These are phyloP conservation scores for Benincasa hispida DNA, from an alignment of 306 rosid genomes.

Conservation along the genomic window DNA sequence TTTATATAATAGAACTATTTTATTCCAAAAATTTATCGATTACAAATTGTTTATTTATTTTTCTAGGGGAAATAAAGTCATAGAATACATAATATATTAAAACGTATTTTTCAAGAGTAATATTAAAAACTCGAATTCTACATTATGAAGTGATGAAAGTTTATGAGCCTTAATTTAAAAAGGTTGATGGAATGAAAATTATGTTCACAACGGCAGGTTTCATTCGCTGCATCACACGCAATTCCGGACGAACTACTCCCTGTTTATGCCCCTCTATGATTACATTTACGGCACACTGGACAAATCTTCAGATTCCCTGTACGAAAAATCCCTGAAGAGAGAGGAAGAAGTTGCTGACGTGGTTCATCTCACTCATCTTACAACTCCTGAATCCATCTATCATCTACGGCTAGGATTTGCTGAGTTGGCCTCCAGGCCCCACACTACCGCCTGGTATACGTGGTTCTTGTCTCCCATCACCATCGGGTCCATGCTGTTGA, in stretches of 20 bases:
- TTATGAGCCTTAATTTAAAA: not conserved
- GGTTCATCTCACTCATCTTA: slow-evolving; percentile 26
- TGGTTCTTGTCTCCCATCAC: slow-evolving; percentile 29
- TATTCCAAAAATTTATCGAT: too few relatives aligned
- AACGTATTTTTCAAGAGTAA: too few relatives aligned
- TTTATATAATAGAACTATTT: too few relatives aligned
- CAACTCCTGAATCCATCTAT: slow-evolving; percentile 22
- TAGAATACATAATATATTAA: too few relatives aligned
- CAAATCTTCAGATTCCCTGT: slow-evolving; percentile 5
- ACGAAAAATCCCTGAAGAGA: slow-evolving; percentile 12
- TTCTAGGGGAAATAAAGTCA: too few relatives aligned
- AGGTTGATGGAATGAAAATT: not conserved
- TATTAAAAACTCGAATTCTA: not conserved
- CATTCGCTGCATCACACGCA: slow-evolving; percentile 37
- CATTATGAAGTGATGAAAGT: not conserved
- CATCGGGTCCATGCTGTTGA: slow-evolving; percentile 11
- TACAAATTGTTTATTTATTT: too few relatives aligned
- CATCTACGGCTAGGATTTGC: slow-evolving; percentile 24
- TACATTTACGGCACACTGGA: slow-evolving; percentile 24
- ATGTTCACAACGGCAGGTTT: slow-evolving; percentile 1
- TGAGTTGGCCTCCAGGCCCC: slow-evolving; percentile 21
- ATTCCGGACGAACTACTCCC: slow-evolving; percentile 29
- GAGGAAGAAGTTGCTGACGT: slow-evolving; percentile 22
- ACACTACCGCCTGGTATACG: slow-evolving; percentile 18
- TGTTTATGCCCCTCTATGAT: slow-evolving; percentile 28